A percentile compares a stretch with the other conserved stretches of the same genome.
Evolutionary conservation across 257 asterid species (phyloP).

Genomic region (Forsythia viridissima): DNA sequence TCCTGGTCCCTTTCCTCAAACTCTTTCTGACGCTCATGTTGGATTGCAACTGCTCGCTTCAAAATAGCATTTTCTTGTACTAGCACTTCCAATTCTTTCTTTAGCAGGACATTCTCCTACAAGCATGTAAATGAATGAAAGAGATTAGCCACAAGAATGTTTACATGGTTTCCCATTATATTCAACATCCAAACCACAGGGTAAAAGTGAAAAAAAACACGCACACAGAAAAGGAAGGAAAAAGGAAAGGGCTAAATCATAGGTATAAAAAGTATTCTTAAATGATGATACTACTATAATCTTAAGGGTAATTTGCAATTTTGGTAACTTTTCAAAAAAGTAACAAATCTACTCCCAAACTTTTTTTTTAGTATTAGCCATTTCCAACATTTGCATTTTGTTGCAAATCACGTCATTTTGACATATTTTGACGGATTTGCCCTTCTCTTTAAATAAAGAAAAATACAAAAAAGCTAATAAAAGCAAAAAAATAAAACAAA

Average conservation of each 20-base stretch:
- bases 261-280: not conserved
- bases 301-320: too few species aligned
- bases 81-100: conserved; percentile 71
- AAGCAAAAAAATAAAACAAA: too few species aligned
- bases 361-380: too few species aligned
- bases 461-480: too few species aligned
- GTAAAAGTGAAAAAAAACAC: not conserved
- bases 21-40: conserved; percentile 88
- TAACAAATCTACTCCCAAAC: too few species aligned
- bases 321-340: too few species aligned
- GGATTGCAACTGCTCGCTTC: conserved; percentile 84
- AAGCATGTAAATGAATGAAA: conserved; percentile 3
- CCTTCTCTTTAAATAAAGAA: too few species aligned
- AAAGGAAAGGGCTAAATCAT: not conserved
- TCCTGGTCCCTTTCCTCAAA: conserved; percentile 73
- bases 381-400: too few species aligned
- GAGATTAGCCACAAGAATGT: not conserved
- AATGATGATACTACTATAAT: not conserved
- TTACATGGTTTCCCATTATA: not conserved
- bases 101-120: conserved; percentile 68
- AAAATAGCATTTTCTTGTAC: conserved; percentile 71
- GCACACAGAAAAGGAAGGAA: not conserved
- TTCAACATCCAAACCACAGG: not conserved
- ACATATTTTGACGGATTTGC: too few species aligned
- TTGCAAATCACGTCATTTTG: too few species aligned